These are phyloP conservation scores for Botrytis elliptica DNA, from an alignment of 2,329 filamentous ascomycete species.

Conservation along the genomic window DNA sequence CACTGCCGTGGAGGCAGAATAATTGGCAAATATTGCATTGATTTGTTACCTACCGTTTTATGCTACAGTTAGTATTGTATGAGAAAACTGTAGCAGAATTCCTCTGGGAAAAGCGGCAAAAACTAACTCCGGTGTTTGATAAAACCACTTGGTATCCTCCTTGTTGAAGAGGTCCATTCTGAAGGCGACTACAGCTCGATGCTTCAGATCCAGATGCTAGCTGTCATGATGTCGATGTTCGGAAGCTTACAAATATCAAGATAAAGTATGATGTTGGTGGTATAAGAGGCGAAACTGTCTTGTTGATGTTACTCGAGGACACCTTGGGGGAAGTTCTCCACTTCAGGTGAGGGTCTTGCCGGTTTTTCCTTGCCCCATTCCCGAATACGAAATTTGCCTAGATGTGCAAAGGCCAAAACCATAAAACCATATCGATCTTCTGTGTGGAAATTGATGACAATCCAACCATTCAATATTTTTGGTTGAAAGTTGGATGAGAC, in stretches of 20 bases:
- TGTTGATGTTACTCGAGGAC: not conserved
- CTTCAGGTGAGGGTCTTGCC: not conserved
- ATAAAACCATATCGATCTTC: not conserved
- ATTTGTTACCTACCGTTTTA: not conserved
- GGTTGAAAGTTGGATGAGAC: not conserved
- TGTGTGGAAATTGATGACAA: not conserved
- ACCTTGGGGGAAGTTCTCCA: not conserved
- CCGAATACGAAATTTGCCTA: not conserved
- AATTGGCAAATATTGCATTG: not conserved
- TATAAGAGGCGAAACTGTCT: not conserved
- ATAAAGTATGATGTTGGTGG: not conserved
- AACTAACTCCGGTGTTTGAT: not conserved
- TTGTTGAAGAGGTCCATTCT: not conserved
- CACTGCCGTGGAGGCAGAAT: conserved; percentile 4
- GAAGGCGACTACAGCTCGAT: not conserved
- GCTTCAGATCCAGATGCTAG: not conserved
- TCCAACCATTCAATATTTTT: not conserved
- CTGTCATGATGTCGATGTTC: not conserved
- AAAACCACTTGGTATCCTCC: not conserved
- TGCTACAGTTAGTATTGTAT: not conserved
- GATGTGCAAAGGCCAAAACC: not conserved
- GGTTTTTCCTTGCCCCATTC: not conserved
- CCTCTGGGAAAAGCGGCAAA: not conserved
- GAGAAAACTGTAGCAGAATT: not conserved
- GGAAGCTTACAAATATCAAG: not conserved